Evolutionary conservation across 352 stramenopile genomes (phyloP), one percentile per base, ranked within the genome.

Genomic region (Phytophthora pinifolia): DNA sequence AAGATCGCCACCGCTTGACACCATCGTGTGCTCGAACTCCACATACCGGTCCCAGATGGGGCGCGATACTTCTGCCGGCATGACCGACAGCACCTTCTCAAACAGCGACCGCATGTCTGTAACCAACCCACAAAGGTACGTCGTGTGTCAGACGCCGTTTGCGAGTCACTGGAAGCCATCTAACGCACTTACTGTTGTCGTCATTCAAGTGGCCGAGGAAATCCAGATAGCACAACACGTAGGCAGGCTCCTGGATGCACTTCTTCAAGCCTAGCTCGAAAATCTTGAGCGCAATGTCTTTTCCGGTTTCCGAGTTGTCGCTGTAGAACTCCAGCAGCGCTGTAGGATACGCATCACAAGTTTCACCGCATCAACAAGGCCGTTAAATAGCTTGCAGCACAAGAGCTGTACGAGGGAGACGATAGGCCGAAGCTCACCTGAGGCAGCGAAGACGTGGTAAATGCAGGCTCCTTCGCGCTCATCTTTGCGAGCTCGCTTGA

Each of bases 231-330:
- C 82, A 91, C 30, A 93, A 35, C 30, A 93, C 80, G 39, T 89
- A 96, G 0, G 84, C 80, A 12, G 80, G 83, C 43, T 93, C 82
- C 29, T 96, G 82, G 45, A 96, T 96, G 54, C 75, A 94, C 54
- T 93, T 94, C 55, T 94, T 94, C 47, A 96, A 66, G 9, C 83
- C 86, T 15, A 96, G 53, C 64, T 96, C 83, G 41, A 96, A 96
- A 45, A 96, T 96, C 43, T 94, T 94, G 33, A 96, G 72, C 1
- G 83, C 86, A 57, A 96, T 90, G 43, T 94, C 82, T 58, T 90
- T 91, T 25, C 86, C 82, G 6, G 70, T 72, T 31, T 92, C 83
- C 9, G 80, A 90, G n/a, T 64, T 86, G 53, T 92, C 79, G 36
- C 83, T 90, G 60, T 94, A 90, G 58, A 93, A 96, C 62, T 96